phyloP scores from a whole-genome alignment of 305 asterid species.

The Fraxinus latifolia region DNA sequence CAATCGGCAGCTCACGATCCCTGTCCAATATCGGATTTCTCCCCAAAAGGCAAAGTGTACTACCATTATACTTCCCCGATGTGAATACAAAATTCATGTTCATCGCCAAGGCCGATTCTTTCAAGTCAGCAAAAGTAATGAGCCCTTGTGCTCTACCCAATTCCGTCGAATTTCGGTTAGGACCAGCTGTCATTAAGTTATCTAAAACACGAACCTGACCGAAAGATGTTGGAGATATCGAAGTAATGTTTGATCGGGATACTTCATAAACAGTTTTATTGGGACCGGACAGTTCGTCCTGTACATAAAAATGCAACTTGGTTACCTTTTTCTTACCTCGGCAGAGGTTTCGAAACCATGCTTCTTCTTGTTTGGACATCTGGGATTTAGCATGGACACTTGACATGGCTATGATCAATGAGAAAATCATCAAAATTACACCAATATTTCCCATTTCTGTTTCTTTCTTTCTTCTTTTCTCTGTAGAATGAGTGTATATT shows the following conservation, averaged over 20 bases:
- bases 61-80: conserved; percentile 2
- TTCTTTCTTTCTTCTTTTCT: neutral
- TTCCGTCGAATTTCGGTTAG: neutral
- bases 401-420: neutral
- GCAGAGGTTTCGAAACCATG: neutral
- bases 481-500: neutral
- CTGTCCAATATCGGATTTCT: neutral
- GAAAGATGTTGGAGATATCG: neutral
- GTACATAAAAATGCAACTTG: neutral
- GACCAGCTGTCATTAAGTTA: neutral
- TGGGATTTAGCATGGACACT: neutral
- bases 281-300: neutral
- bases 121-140: neutral
- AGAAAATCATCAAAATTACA: neutral
- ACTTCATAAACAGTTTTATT: neutral
- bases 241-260: neutral
- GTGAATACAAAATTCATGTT: conserved; percentile 11
- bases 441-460: neutral
- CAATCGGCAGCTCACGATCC: conserved; percentile 25
- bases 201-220: neutral
- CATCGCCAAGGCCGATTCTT: neutral
- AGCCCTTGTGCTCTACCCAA: conserved; percentile 14
- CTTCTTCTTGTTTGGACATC: neutral
- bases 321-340: neutral
- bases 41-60: conserved; percentile 18